These are phyloP conservation scores for Polyplosphaeria fusca DNA, from an alignment of 495 filamentous ascomycete genomes.

Conservation along the genomic window DNA sequence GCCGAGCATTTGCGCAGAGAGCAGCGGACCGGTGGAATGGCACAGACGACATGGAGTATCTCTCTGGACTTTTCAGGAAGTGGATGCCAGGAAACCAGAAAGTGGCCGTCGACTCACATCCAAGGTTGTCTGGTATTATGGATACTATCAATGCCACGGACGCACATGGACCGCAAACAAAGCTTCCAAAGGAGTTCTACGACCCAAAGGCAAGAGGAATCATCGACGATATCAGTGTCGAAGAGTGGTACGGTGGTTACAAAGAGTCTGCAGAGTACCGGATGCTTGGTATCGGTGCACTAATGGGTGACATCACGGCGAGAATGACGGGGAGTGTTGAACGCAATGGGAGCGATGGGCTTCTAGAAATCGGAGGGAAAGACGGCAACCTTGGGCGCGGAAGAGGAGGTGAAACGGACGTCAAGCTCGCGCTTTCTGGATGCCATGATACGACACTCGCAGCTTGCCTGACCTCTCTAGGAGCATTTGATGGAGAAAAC, in stretches of 20 bases:
- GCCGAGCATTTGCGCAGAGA: slow-evolving; percentile 74
- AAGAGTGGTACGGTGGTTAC: slow-evolving; percentile 94
- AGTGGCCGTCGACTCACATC: slow-evolving; percentile 80
- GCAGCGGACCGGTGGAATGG: slow-evolving; percentile 80
- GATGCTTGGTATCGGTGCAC: slow-evolving; percentile 74
- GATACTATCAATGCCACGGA: slow-evolving; percentile 87
- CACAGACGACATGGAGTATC: slow-evolving; percentile 76
- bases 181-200: slow-evolving; percentile 83
- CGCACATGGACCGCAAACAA: slow-evolving; percentile 77
- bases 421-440: slow-evolving; percentile 72
- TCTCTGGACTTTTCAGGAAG: slow-evolving; percentile 71
- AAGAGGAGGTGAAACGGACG: slow-evolving; percentile 51
- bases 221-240: slow-evolving; percentile 74
- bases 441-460: slow-evolving; percentile 96
- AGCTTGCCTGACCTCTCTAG: slow-evolving; percentile 70
- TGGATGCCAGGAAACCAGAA: slow-evolving; percentile 72
- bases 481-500: slow-evolving; percentile 64
- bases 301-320: slow-evolving; percentile 80
- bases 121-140: slow-evolving; percentile 83
- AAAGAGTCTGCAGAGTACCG: slow-evolving; percentile 81
- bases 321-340: slow-evolving; percentile 76
- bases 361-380: slow-evolving; percentile 47
- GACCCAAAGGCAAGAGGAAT: slow-evolving; percentile 65
- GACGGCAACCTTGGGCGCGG: slow-evolving; percentile 36
- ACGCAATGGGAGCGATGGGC: slow-evolving; percentile 55